Evolutionary conservation across 768 basidiomycete genomes (phyloP).

Genomic region (Tricholoma bakamatsutake): DNA sequence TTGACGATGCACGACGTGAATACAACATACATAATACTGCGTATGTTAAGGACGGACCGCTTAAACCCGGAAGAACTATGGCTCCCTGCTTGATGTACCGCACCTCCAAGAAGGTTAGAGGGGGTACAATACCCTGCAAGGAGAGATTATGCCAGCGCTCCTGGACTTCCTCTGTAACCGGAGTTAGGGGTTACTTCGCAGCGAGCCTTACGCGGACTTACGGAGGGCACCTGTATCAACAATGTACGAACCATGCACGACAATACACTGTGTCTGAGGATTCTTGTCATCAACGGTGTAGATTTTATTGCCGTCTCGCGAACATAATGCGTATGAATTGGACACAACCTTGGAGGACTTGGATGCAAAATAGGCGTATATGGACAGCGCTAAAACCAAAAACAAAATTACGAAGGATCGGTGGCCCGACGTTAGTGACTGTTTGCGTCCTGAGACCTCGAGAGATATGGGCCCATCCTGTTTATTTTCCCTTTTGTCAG

Average conservation of each 20-base stretch:
- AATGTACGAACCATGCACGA: constrained; percentile 47
- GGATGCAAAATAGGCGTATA: constrained; percentile 9
- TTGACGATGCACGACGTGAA: constrained; percentile 3
- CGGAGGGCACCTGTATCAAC: constrained; percentile 50
- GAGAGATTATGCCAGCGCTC: constrained; percentile 30
- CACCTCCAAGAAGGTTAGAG: constrained; percentile 27
- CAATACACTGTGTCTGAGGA: constrained; percentile 55
- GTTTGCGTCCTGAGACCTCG: neutral
- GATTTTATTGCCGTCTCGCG: constrained; percentile 41
- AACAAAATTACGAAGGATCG: constrained; percentile 2
- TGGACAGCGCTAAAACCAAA: constrained; percentile 2
- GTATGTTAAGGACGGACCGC: constrained; percentile 38
- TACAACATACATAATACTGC: neutral
- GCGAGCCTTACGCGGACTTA: constrained; percentile 24
- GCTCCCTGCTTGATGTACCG: constrained; percentile 50
- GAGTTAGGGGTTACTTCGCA: constrained; percentile 1
- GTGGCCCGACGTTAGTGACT: neutral
- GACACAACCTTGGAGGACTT: neutral
- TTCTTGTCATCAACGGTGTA: constrained; percentile 62
- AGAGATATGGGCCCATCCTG: neutral
- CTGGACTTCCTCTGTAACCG: constrained; percentile 34
- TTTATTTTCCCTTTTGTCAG: neutral
- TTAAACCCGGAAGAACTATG: constrained; percentile 67
- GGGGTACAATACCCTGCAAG: constrained; percentile 13
- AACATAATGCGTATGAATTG: constrained; percentile 55